Evolutionary conservation across 2,329 filamentous ascomycete genomes (phyloP).

Genomic region (Venturiaceae sp.): DNA sequence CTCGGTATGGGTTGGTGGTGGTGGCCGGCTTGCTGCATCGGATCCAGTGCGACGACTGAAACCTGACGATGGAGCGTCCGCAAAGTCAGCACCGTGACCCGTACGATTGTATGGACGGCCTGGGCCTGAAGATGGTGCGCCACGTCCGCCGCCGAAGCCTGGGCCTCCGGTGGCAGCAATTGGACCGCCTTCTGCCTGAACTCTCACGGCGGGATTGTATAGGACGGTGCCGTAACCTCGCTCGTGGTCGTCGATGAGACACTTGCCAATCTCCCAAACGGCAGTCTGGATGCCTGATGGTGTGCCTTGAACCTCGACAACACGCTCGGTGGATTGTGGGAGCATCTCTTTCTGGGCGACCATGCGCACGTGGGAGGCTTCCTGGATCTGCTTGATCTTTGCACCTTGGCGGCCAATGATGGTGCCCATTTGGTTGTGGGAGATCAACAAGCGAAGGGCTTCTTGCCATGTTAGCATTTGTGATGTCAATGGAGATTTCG

Average conservation of each 20-base stretch:
- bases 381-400: conserved; percentile 99
- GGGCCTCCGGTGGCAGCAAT: conserved; percentile 38
- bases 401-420: conserved; percentile 94
- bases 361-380: conserved; percentile 94
- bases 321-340: conserved; percentile 93
- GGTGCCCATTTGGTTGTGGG: conserved; percentile 99
- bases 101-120: conserved; percentile 67
- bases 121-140: conserved; percentile 9
- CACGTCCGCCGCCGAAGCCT: conserved; percentile 34
- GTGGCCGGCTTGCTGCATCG: conserved; percentile 69
- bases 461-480: conserved; percentile 15
- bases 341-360: conserved; percentile 99
- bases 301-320: conserved; percentile 92
- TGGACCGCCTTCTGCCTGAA: conserved; percentile 49
- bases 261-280: conserved; percentile 98
- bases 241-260: conserved; percentile 94
- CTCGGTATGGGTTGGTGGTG: conserved; percentile 75
- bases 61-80: conserved; percentile 57
- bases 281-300: conserved; percentile 93
- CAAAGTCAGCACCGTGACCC: conserved; percentile 96
- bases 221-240: conserved; percentile 93
- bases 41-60: conserved; percentile 61
- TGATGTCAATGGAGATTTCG: background rate
- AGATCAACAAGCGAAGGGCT: conserved; percentile 98
- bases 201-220: conserved; percentile 92